Base-by-base conservation (phyloP, 345 rosid species). In the Salix purpurea region DNA sequence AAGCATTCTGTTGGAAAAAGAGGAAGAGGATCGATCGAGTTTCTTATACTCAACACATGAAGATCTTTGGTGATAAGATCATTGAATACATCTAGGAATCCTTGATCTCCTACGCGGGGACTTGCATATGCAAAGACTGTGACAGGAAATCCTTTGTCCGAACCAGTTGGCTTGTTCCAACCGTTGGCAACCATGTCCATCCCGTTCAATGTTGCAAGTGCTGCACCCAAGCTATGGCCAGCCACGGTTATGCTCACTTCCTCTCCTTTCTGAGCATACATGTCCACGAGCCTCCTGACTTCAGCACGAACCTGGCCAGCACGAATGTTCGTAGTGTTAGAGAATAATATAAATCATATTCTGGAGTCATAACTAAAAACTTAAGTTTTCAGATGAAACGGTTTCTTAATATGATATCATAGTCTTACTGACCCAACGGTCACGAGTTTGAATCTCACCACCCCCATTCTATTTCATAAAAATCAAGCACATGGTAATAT, bases 131-230 rank as follows among this genome's bases (percentile, higher is more conserved):
- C 77, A 23, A 82, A 58, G 19, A 70, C 73, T 2, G 85, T 75
- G 19, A 82, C 77, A 2, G 34, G 48, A 52, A 44, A 75, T 10
- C 39, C 58, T 7, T 48, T 70, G 16, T 10, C 15, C 3, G 65
- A 28, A 6, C 21, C 46, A 32, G 32, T 32, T 7, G 85, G 82
- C 64, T 78, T 79, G 75, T 79, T 76, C 8, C 62, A 79, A 1
- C 77, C 74, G 54, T 83, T 77, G 50, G 68, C 65, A n/a, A 30
- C 75, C 24, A 78, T 61, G 61, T 83, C 78, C 24, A 52, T 58
- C 4, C 77, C 82, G 7, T 67, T 78, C n/a, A 82, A 50, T 16
- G 82, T 78, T 42, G 85, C 82, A 2, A 75, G 70, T 12, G 85
- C 66, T 28, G 67, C 75, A 7, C 82, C 84, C 40, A 78, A 24